Conservation (phyloP, 2,329 filamentous ascomycete species). For the Calonectria fujianensis region DNA sequence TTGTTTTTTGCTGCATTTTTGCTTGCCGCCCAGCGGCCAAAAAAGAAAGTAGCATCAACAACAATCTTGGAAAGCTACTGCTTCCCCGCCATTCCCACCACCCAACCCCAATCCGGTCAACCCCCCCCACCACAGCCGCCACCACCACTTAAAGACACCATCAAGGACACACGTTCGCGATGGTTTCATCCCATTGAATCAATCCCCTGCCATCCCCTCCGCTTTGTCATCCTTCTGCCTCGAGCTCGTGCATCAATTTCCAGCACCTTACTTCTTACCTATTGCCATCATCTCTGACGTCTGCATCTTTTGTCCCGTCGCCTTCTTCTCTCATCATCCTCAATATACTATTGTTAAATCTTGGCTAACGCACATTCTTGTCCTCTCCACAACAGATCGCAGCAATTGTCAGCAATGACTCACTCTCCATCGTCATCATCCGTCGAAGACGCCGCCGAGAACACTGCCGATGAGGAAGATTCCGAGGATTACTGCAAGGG, state of each 20-base stretch:
- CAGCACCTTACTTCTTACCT: neutral
- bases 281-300: neutral
- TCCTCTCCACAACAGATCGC: constrained; percentile 64
- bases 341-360: constrained; percentile 24
- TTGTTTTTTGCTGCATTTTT: constrained; percentile 28
- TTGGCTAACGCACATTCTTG: constrained; percentile 44
- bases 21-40: constrained; percentile 31
- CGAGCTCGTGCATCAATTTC: constrained; percentile 3
- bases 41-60: constrained; percentile 33
- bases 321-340: constrained; percentile 12
- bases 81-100: constrained; percentile 55
- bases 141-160: constrained; percentile 43
- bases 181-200: constrained; percentile 42
- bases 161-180: constrained; percentile 39
- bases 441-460: constrained; percentile 89
- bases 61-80: constrained; percentile 48
- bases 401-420: constrained; percentile 76
- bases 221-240: constrained; percentile 23
- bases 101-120: constrained; percentile 56
- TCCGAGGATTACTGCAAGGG: constrained; percentile 99
- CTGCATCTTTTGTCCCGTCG: neutral
- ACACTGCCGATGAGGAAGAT: constrained; percentile 98
- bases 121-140: constrained; percentile 53
- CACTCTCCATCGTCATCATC: constrained; percentile 87
- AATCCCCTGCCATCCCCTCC: constrained; percentile 21